A percentile compares a stretch with the other conserved stretches of the same genome.
Evolutionary conservation across 1,139 yeast genomes (phyloP).

Genomic region (Geotrichum restrictum): DNA sequence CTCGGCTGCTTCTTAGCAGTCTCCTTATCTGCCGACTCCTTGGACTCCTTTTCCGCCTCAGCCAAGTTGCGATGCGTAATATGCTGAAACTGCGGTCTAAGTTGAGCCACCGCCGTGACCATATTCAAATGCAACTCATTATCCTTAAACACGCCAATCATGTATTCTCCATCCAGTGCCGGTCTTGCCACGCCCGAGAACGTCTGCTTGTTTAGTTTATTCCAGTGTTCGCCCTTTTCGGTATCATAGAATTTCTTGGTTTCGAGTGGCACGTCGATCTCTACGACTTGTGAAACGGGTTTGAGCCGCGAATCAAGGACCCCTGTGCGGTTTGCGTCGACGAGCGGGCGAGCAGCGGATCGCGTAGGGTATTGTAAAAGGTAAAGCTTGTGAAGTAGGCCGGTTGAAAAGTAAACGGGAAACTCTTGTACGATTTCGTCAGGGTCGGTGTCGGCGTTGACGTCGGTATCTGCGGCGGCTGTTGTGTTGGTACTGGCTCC

Average conservation of each 20-base stretch:
- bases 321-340: constrained; percentile 42
- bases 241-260: constrained; percentile 62
- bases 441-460: not conserved
- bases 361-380: constrained; percentile 74
- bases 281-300: constrained; percentile 55
- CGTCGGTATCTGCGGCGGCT: not conserved
- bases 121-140: constrained; percentile 62
- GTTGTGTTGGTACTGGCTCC: not conserved
- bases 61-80: constrained; percentile 50
- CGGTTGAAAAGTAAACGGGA: constrained; percentile 54
- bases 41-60: constrained; percentile 36
- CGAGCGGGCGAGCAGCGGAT: constrained; percentile 48
- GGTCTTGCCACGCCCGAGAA: constrained; percentile 63
- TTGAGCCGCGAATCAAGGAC: constrained; percentile 56
- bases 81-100: constrained; percentile 77
- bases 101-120: constrained; percentile 64
- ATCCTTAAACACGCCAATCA: constrained; percentile 49
- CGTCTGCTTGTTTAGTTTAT: constrained; percentile 54
- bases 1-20: constrained; percentile 51
- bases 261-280: constrained; percentile 68
- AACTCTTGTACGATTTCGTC: constrained; percentile 78
- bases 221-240: constrained; percentile 61
- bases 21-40: constrained; percentile 36
- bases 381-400: constrained; percentile 38
- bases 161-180: constrained; percentile 50